phyloP scores from a whole-genome alignment of 2,329 filamentous ascomycete species.

The Pezicula carpinea region DNA sequence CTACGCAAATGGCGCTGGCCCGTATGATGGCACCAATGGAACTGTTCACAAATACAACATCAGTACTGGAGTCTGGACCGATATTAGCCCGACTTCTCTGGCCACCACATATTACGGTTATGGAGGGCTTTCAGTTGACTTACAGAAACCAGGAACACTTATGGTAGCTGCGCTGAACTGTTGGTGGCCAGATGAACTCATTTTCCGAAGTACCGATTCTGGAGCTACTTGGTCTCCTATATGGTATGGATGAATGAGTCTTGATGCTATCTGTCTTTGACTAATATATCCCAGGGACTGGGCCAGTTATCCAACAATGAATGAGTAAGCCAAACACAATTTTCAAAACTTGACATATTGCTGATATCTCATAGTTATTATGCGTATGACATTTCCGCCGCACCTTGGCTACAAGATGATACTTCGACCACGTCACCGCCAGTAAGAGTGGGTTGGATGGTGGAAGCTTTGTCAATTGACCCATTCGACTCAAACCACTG shows the following conservation, averaged over 20 bases:
- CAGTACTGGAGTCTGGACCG: slow-evolving; percentile 41
- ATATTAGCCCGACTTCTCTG: slow-evolving; percentile 47
- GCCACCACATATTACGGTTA: slow-evolving; percentile 43
- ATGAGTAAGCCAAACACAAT: neutral
- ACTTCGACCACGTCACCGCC: slow-evolving; percentile 14
- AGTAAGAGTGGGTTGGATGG: slow-evolving; percentile 51
- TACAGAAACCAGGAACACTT: slow-evolving; percentile 49
- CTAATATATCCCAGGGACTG: slow-evolving; percentile 6
- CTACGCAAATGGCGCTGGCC: slow-evolving; percentile 50
- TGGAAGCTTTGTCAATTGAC: slow-evolving; percentile 53
- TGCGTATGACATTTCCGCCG: slow-evolving; percentile 16
- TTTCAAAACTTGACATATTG: neutral
- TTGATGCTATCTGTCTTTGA: neutral
- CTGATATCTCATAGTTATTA: slow-evolving; percentile 11
- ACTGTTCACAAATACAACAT: slow-evolving; percentile 52
- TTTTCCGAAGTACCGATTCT: slow-evolving; percentile 51
- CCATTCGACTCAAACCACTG: slow-evolving; percentile 55
- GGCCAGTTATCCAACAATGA: slow-evolving; percentile 7
- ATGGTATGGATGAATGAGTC: slow-evolving; percentile 11
- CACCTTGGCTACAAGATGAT: slow-evolving; percentile 17
- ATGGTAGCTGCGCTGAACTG: slow-evolving; percentile 53
- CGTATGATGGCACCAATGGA: slow-evolving; percentile 50
- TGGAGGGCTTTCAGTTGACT: slow-evolving; percentile 49
- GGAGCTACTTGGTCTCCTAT: slow-evolving; percentile 37
- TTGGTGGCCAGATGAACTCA: slow-evolving; percentile 54